These are phyloP conservation scores for Chaetothyriales sp. DNA, from an alignment of 2,329 filamentous ascomycete species.

Conservation along the genomic window DNA sequence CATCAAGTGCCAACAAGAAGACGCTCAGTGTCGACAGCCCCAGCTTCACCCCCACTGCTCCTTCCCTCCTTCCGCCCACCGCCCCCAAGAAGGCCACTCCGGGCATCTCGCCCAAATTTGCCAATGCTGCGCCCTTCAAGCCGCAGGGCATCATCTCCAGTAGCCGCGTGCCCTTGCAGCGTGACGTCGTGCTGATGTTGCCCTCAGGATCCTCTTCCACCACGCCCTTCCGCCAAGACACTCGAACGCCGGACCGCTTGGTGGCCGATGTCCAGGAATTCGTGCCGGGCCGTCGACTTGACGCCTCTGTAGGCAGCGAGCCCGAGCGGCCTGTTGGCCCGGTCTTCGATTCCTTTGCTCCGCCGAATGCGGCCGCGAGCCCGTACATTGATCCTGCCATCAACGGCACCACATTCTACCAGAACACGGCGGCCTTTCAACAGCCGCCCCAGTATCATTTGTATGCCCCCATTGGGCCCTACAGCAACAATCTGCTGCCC, in stretches of 20 bases:
- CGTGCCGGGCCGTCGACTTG: constrained; percentile 35
- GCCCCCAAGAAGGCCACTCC: constrained; percentile 21
- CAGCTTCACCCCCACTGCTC: constrained; percentile 60
- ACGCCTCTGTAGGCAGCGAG: constrained; percentile 1
- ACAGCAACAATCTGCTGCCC: constrained; percentile 63
- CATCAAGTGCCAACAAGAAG: constrained; percentile 14
- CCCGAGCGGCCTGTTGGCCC: constrained; percentile 10
- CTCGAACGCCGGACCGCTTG: constrained; percentile 30
- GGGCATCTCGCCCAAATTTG: constrained; percentile 70
- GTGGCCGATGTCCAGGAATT: constrained; percentile 35
- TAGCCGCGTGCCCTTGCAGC: constrained; percentile 12
- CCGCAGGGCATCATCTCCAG: constrained; percentile 29
- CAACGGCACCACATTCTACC: constrained; percentile 52
- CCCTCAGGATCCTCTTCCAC: constrained; percentile 26
- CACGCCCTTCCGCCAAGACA: constrained; percentile 30
- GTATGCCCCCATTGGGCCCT: constrained; percentile 76
- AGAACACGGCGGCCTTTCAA: constrained; percentile 42
- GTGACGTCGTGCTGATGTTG: not conserved
- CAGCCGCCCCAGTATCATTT: constrained; percentile 80
- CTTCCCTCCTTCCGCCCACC: constrained; percentile 35
- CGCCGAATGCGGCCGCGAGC: constrained; percentile 39
- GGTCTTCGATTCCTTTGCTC: constrained; percentile 12
- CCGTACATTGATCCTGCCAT: constrained; percentile 63
- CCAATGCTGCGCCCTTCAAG: constrained; percentile 58
- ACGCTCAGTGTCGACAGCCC: constrained; percentile 88